These are phyloP conservation scores for Poa annua DNA, from an alignment of 176 grass and related monocot genomes.

Conservation along the genomic window DNA sequence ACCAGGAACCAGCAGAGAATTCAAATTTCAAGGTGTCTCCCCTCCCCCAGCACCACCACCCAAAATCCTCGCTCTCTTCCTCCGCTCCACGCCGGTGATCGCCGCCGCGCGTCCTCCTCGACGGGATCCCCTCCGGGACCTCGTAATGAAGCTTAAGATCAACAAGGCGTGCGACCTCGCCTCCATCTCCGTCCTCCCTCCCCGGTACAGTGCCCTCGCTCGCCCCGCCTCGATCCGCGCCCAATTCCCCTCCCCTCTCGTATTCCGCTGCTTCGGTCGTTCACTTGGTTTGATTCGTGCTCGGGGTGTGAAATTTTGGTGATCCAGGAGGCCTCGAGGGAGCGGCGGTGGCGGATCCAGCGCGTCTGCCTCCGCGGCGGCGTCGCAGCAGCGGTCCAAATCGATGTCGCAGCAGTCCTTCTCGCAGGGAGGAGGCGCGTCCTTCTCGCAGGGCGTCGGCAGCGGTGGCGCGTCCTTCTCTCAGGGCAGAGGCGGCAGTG, in stretches of 20 bases:
- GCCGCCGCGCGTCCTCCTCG: neutral
- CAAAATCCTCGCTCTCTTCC: neutral
- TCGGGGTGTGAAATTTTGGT: neutral
- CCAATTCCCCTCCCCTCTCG: slow-evolving; percentile 15
- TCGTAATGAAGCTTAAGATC: slow-evolving; percentile 85
- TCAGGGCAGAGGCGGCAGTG: neutral
- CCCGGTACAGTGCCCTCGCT: slow-evolving; percentile 44
- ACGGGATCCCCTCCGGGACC: neutral
- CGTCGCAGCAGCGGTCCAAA: slow-evolving; percentile 62
- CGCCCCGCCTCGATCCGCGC: neutral
- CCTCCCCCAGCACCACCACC: neutral
- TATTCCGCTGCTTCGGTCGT: neutral
- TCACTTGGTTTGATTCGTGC: neutral
- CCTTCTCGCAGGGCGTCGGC: neutral
- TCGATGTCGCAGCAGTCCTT: slow-evolving; percentile 50
- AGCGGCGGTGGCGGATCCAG: slow-evolving; percentile 33
- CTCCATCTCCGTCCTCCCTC: slow-evolving; percentile 96
- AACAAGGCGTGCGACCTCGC: slow-evolving; percentile 93
- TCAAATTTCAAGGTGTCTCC: slow-evolving; percentile 48
- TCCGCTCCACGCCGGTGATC: neutral
- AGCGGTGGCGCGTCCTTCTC: slow-evolving; percentile 2
- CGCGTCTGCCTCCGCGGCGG: slow-evolving; percentile 29
- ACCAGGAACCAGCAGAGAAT: slow-evolving; percentile 13
- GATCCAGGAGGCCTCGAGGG: slow-evolving; percentile 63
- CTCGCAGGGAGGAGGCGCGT: slow-evolving; percentile 58